A percentile compares a stretch with the other conserved stretches of the same genome.
phyloP scores from a whole-genome alignment of 2,329 filamentous ascomycete species.

The Cytospora paraplurivora region DNA sequence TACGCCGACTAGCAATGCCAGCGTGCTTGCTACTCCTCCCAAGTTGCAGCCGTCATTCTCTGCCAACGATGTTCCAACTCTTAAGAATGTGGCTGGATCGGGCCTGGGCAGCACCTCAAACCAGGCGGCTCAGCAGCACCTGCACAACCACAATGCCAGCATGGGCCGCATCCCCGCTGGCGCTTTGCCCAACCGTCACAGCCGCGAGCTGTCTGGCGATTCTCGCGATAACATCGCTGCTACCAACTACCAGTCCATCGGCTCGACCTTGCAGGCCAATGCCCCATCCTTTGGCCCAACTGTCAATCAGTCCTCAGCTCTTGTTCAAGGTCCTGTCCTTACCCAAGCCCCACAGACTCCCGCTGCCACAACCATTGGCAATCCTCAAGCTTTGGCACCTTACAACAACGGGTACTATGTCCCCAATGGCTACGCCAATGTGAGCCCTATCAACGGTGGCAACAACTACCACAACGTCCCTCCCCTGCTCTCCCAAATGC shows the following conservation, averaged over 20 bases:
- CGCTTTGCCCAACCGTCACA: constrained; percentile 67
- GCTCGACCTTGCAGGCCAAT: constrained; percentile 77
- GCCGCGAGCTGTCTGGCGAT: constrained; percentile 65
- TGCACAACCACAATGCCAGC: constrained; percentile 79
- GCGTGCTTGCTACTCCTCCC: constrained; percentile 62
- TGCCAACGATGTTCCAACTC: constrained; percentile 82
- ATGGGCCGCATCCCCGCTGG: constrained; percentile 76
- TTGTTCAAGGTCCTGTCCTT: constrained; percentile 16
- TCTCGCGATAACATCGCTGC: constrained; percentile 43
- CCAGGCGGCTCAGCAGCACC: constrained; percentile 63
- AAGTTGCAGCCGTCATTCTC: constrained; percentile 89
- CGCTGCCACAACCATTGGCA: constrained; percentile 35
- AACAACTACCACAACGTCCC: constrained; percentile 47
- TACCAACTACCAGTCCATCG: constrained; percentile 59
- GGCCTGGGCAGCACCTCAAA: constrained; percentile 55
- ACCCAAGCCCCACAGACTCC: constrained; percentile 26
- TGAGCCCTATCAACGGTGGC: constrained; percentile 18
- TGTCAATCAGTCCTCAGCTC: constrained; percentile 40
- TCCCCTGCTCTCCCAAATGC: constrained; percentile 69
- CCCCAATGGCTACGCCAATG: constrained; percentile 36
- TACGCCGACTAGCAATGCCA: constrained; percentile 45
- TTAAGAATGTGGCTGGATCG: constrained; percentile 67
- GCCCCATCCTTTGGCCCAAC: constrained; percentile 77
- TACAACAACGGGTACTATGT: constrained; percentile 36
- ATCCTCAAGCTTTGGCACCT: constrained; percentile 34